Evolutionary conservation across 1,284 basidiomycete genomes (phyloP), one percentile per base, ranked within the genome.

Genomic region (Boletus austroedulis): DNA sequence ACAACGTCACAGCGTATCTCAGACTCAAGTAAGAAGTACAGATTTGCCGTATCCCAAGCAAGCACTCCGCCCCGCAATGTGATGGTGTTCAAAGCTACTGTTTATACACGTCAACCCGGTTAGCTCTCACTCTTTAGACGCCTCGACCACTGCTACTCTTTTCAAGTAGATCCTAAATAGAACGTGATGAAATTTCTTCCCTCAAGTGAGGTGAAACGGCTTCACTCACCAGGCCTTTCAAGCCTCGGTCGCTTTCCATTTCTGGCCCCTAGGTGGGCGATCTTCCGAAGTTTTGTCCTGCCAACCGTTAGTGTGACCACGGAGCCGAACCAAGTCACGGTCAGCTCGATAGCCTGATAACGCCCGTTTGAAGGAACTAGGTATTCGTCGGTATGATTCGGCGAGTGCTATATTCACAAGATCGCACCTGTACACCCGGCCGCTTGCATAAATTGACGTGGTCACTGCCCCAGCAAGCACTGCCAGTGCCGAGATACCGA

Each of bases 401-500:
- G n/a, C n/a, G n/a, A n/a, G n/a, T n/a, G n/a, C n/a, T n/a, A n/a
- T n/a, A n/a, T n/a, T 15, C 14, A 8, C 29, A 19, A 21, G 31
- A 15, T 9, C 68, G 56, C 24, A 68, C 67, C 17, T 36, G 23
- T 50, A 49, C n/a, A 21, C 40, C 11, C 17, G 23, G n/a, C 53
- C 44, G n/a, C 62, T 70, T 11, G 53, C n/a, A 26, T 59, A 58
- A 19, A 63, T 21, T 0, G 69, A 60, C 14, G 51, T 12, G 17
- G 40, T 4, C 3, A 59, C 21, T 4, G 32, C n/a, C 15, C 52
- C 50, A 4, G 57, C 55, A 4, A 67, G 55, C 31, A 64, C 12
- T 2, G 55, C 66, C 11, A 70, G 28, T 0, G 36, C 47, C 0
- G 69, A 65, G 32, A 67, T 47, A 4, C 64, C 68, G 4, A 72